Base-by-base conservation (phyloP, 306 rosid genomes). In the Biancaea sappan region DNA sequence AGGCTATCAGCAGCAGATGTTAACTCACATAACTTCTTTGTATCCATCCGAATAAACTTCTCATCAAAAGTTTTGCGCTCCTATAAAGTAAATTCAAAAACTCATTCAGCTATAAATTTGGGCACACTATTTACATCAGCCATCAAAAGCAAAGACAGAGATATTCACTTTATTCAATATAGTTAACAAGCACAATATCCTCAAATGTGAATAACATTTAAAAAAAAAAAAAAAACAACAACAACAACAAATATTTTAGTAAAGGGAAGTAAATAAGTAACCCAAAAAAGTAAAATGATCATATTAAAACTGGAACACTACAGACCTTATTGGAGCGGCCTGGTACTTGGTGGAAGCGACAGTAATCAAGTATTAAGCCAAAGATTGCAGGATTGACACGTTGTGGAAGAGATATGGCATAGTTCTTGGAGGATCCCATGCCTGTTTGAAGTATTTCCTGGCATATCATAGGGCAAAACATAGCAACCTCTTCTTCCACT, bases 381-480 rank as follows among this genome's bases (percentile, higher is more conserved):
- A 92, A 87, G 35, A 87, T 87, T 25, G 92, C 87, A 43, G 96
- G 91, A 81, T 81, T 88, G 64, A 92, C 98, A 40, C 91, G 85
- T 71, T 87, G 94, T 41, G 98, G 96, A 76, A 92, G 96, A 73
- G 88, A 87, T 81, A 92, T 87, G 41, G 98, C 96, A 85, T 83
- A 84, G 25, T 75, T 88, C 82, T 92, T 92, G 85, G 98, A 92
- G 51, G 90, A 85, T 78, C 98, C 96, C 92, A 81, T 80, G 80
- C 95, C 95, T 34, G 88, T 85, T 73, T 90, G 92, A 74, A 90
- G 80, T 81, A 88, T 75, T 83, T 92, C 98, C 61, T 79, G 88
- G 64, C 91, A 88, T 71, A 92, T 92, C 96, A 88, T 84, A 10
- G 98, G 98, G 87, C 94, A 92, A 83, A 92, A 90, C 96, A 90